These are phyloP conservation scores for Crithidia mellificae DNA, from an alignment of 208 protist species.

Conservation along the genomic window DNA sequence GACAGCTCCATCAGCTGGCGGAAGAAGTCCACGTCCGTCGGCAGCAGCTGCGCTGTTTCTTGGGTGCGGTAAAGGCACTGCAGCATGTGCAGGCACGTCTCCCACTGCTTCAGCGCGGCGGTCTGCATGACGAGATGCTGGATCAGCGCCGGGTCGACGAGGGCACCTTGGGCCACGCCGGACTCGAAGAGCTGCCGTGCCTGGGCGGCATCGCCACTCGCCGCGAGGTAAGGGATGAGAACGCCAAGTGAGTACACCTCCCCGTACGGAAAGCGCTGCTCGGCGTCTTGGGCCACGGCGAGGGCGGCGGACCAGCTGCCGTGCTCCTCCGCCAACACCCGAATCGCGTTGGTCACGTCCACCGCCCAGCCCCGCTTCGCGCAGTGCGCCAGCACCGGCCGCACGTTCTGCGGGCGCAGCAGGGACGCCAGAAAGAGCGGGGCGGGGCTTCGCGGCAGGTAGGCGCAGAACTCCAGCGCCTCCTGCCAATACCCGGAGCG, in stretches of 20 bases:
- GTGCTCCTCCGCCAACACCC: slow-evolving; percentile 61
- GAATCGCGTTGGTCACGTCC: slow-evolving; percentile 69
- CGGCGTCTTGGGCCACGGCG: slow-evolving; percentile 57
- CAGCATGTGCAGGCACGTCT: slow-evolving; percentile 77
- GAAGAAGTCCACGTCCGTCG: slow-evolving; percentile 62
- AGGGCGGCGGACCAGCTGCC: slow-evolving; percentile 73
- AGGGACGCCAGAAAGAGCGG: slow-evolving; percentile 81
- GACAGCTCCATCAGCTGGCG: slow-evolving; percentile 61
- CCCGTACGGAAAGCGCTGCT: slow-evolving; percentile 54
- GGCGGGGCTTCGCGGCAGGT: slow-evolving; percentile 51
- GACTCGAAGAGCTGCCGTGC: slow-evolving; percentile 57
- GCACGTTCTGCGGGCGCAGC: slow-evolving; percentile 55
- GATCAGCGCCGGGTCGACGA: slow-evolving; percentile 63
- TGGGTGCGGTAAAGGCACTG: slow-evolving; percentile 55
- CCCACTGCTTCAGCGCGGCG: slow-evolving; percentile 63
- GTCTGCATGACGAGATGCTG: slow-evolving; percentile 63
- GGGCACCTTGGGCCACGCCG: slow-evolving; percentile 67
- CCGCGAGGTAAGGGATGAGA: slow-evolving; percentile 76
- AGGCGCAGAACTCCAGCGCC: slow-evolving; percentile 60
- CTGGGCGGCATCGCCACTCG: slow-evolving; percentile 49
- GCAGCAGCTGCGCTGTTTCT: slow-evolving; percentile 65
- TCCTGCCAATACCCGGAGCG: slow-evolving; percentile 70
- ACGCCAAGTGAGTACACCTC: slow-evolving; percentile 80
- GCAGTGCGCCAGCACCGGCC: slow-evolving; percentile 44
- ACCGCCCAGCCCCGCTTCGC: slow-evolving; percentile 45